These are phyloP conservation scores for Ensete ventricosum DNA, from an alignment of 176 grass and related monocot genomes.

Conservation along the genomic window DNA sequence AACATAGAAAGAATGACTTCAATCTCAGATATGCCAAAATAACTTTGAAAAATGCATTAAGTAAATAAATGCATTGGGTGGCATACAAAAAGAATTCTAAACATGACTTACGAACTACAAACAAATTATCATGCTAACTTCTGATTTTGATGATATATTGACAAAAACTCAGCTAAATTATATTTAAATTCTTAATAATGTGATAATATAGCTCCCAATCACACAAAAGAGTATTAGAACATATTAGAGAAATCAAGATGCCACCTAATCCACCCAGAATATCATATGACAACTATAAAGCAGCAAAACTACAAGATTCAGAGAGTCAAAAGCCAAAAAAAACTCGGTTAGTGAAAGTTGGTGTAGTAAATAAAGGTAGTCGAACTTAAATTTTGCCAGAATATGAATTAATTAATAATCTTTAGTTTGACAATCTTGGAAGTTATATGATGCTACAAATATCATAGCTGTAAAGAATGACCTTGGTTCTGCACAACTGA, in stretches of 20 bases:
- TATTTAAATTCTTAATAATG: not conserved
- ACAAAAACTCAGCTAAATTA: not conserved
- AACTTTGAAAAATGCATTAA: no score
- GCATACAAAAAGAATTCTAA: not conserved
- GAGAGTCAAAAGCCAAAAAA: not conserved
- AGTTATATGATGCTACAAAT: not conserved
- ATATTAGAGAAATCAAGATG: not conserved
- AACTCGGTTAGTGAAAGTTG: not conserved
- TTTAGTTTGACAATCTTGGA: conserved; percentile 11
- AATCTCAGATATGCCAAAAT: not conserved
- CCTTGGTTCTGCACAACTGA: not conserved
- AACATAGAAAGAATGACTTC: not conserved
- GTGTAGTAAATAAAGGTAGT: not conserved
- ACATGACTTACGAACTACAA: not conserved
- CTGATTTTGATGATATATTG: not conserved
- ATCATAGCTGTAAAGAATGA: not conserved
- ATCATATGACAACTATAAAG: not conserved
- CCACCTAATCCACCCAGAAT: not conserved
- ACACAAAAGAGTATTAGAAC: not conserved
- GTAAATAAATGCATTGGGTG: not conserved
- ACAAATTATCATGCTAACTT: not conserved
- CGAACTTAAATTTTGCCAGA: conserved; percentile 2
- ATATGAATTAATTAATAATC: not conserved
- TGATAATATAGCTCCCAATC: not conserved
- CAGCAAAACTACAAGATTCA: not conserved